Conservation (phyloP, 306 rosid species). For the Cucurbita argyrosperma region DNA sequence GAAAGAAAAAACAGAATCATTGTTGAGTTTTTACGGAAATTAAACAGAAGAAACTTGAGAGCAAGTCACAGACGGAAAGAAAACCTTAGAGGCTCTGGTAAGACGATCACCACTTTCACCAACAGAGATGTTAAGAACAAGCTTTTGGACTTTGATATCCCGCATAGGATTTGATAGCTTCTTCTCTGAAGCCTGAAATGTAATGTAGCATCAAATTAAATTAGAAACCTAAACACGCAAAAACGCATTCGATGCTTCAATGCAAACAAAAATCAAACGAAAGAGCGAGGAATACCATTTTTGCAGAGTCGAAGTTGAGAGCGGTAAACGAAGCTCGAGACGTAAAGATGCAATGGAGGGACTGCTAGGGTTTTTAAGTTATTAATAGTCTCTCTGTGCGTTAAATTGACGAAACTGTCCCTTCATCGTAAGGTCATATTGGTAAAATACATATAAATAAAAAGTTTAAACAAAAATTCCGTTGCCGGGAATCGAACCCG, state of each 20-base stretch:
- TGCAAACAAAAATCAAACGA: background rate
- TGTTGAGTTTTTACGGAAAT: too few species aligned
- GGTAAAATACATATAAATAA: background rate
- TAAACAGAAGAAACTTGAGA: background rate
- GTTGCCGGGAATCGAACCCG: slow-evolving; percentile 72
- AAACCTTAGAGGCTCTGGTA: slow-evolving; percentile 69
- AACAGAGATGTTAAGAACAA: slow-evolving; percentile 68
- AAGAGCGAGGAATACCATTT: background rate
- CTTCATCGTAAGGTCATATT: background rate
- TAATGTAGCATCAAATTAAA: background rate
- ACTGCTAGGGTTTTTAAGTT: background rate
- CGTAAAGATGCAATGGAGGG: background rate
- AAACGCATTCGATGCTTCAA: background rate
- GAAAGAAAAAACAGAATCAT: too few species aligned
- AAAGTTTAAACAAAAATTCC: slow-evolving; percentile 20
- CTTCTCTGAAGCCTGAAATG: slow-evolving; percentile 54
- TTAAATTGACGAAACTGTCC: background rate
- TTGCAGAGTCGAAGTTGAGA: background rate
- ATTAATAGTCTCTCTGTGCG: background rate
- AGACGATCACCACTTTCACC: slow-evolving; percentile 80
- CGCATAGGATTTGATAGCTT: slow-evolving; percentile 67
- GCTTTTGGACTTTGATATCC: slow-evolving; percentile 70
- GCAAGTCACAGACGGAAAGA: background rate
- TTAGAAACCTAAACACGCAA: background rate
- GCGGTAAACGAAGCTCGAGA: background rate